Evolutionary conservation across 129 eudicot genomes (phyloP).

Genomic region (Lactuca saligna): DNA sequence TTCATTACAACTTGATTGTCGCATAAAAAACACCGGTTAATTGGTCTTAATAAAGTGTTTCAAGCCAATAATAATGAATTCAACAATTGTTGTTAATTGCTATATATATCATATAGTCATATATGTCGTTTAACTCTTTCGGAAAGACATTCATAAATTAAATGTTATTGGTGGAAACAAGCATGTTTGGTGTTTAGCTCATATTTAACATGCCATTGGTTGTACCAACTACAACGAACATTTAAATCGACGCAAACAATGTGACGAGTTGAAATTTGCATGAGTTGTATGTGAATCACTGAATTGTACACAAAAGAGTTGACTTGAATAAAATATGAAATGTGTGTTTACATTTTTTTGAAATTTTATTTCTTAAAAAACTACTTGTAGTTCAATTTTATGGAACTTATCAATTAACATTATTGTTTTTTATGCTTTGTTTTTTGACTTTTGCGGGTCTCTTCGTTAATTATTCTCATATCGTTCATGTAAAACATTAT

Average conservation of each 20-base stretch:
- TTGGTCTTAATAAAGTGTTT: not conserved
- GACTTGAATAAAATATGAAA: not conserved
- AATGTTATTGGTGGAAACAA: not conserved
- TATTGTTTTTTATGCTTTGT: too few species aligned
- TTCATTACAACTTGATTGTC: too few species aligned
- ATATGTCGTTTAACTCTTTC: not conserved
- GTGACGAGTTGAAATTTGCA: not conserved
- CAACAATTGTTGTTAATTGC: not conserved
- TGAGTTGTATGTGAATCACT: not conserved
- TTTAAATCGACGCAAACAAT: not conserved
- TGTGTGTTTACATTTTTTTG: too few species aligned
- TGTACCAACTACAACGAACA: constrained; percentile 4
- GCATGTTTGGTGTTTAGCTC: constrained; percentile 7
- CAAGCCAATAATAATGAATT: not conserved
- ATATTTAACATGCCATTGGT: not conserved
- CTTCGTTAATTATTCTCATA: not conserved
- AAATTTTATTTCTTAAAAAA: too few species aligned
- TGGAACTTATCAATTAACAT: not conserved
- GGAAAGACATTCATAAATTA: not conserved
- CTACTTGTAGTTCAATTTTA: not conserved
- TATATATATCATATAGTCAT: not conserved
- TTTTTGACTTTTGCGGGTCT: not conserved
- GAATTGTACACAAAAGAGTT: constrained; percentile 5
- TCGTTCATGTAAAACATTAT: not conserved
- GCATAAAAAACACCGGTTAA: too few species aligned